These are phyloP conservation scores for Fusarium papillatum DNA, from an alignment of 2,329 filamentous ascomycete species.

Conservation along the genomic window DNA sequence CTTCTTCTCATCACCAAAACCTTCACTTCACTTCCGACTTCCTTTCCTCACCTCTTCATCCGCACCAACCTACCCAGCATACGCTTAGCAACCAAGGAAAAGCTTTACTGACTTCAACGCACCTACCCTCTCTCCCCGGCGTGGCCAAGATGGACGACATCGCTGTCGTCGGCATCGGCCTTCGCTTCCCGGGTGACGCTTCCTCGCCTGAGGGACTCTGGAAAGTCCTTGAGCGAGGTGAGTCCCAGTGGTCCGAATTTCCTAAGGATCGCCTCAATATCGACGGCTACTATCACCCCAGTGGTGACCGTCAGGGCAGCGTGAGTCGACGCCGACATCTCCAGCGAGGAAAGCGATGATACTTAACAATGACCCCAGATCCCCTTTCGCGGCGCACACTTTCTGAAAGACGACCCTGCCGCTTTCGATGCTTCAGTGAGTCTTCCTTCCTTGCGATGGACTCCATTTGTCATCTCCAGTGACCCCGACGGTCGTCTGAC, in stretches of 20 bases:
- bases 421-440: conserved; percentile 64
- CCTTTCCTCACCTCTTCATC: background rate
- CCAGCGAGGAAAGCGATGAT: background rate
- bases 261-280: conserved; percentile 64
- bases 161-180: conserved; percentile 65
- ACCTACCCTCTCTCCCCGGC: background rate
- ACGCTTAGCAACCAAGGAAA: background rate
- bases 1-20: conserved; percentile 5
- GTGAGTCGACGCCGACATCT: conserved; percentile 49
- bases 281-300: conserved; percentile 67
- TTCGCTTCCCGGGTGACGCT: conserved; percentile 65
- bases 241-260: conserved; percentile 64
- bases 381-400: conserved; percentile 63
- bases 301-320: conserved; percentile 61
- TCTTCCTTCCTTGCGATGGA: background rate
- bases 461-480: background rate
- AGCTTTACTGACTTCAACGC: background rate
- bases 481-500: conserved; percentile 3
- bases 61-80: background rate
- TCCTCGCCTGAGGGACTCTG: conserved; percentile 60
- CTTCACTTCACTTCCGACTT: conserved; percentile 6
- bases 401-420: conserved; percentile 60
- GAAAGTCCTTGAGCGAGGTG: conserved; percentile 59
- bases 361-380: conserved; percentile 49
- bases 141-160: conserved; percentile 56